phyloP scores from a whole-genome alignment of 495 filamentous ascomycete species.

The Durotheca rogersii region DNA sequence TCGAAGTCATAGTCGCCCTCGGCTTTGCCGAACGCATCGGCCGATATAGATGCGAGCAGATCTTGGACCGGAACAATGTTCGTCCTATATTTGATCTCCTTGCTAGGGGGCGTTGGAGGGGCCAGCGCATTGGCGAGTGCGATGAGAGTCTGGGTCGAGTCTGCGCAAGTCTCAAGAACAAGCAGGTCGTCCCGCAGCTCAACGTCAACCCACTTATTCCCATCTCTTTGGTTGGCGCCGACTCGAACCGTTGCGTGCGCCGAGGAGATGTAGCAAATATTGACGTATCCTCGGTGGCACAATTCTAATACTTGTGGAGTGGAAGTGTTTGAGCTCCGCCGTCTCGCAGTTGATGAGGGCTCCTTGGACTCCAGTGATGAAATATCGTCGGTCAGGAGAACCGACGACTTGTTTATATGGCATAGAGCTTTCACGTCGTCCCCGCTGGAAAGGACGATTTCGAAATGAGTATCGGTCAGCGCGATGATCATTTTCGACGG shows the following conservation, averaged over 20 bases:
- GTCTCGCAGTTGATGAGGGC: constrained; percentile 40
- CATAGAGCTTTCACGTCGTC: constrained; percentile 60
- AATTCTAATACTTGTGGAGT: constrained; percentile 65
- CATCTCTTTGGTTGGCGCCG: constrained; percentile 50
- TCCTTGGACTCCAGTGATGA: constrained; percentile 54
- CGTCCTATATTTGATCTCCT: constrained; percentile 81
- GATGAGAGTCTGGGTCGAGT: constrained; percentile 93
- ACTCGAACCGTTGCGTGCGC: constrained; percentile 64
- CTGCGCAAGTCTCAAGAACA: constrained; percentile 91
- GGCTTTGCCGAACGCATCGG: constrained; percentile 69
- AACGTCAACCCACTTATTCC: constrained; percentile 68
- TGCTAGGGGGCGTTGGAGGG: constrained; percentile 78
- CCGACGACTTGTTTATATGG: constrained; percentile 72
- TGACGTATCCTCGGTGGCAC: constrained; percentile 73
- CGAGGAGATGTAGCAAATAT: constrained; percentile 79
- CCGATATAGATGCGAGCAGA: constrained; percentile 85
- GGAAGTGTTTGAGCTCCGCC: constrained; percentile 49
- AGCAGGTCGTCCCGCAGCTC: constrained; percentile 82
- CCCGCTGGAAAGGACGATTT: constrained; percentile 59
- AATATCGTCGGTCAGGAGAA: constrained; percentile 81
- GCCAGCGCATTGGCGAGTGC: constrained; percentile 75
- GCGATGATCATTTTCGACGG: constrained; percentile 73
- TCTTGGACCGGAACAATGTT: constrained; percentile 82
- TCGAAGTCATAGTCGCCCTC: constrained; percentile 60
- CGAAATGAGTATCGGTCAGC: constrained; percentile 71